Conservation (phyloP, 2,329 filamentous ascomycete genomes). For the Fusarium veterinarium region DNA sequence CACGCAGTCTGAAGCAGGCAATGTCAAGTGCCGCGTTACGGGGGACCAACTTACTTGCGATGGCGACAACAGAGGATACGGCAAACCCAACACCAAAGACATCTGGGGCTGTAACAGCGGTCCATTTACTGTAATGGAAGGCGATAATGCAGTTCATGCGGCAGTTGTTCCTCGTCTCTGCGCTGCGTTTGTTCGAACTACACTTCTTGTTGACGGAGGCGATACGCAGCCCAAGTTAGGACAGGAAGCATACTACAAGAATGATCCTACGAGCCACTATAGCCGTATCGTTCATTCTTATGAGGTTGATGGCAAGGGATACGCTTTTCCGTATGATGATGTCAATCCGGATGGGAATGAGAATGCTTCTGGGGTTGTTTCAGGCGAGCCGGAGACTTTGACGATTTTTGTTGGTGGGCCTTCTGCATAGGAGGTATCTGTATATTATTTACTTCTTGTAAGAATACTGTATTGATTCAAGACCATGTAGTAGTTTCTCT, state of each 20-base stretch:
- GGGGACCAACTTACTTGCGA: constrained; percentile 53
- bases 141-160: constrained; percentile 55
- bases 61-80: constrained; percentile 57
- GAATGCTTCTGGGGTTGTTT: constrained; percentile 59
- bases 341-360: constrained; percentile 67
- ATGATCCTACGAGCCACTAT: constrained; percentile 65
- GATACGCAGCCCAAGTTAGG: constrained; percentile 57
- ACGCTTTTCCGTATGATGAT: constrained; percentile 77
- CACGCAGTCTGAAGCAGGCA: constrained; percentile 55
- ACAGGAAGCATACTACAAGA: constrained; percentile 57
- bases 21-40: constrained; percentile 54
- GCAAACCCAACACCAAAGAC: constrained; percentile 57
- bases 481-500: fast-evolving
- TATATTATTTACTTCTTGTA: constrained; percentile 10
- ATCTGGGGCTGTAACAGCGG: constrained; percentile 65
- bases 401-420: constrained; percentile 46
- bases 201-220: constrained; percentile 59
- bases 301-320: constrained; percentile 69
- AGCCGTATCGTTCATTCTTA: constrained; percentile 69
- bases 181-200: constrained; percentile 62
- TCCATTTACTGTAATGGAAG: constrained; percentile 53
- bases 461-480: fast-evolving
- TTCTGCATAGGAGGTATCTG: not conserved
- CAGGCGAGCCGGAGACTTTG: constrained; percentile 40
- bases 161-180: constrained; percentile 61